Evolutionary conservation across 2,329 filamentous ascomycete species (phyloP), one percentile per base, ranked within the genome.

Genomic region (Alternaria arborescens): DNA sequence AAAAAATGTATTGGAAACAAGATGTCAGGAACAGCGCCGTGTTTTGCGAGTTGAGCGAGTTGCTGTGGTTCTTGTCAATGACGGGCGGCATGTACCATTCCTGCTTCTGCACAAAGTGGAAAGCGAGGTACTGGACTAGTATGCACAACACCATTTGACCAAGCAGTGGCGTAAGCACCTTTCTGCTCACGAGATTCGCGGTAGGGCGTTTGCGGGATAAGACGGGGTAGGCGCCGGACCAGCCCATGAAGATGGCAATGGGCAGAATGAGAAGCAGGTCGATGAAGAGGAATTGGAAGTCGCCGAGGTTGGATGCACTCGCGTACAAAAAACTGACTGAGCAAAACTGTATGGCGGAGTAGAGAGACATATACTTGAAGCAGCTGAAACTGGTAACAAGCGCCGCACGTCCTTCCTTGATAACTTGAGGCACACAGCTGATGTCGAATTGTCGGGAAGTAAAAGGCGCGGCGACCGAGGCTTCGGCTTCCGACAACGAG

Each of bases 281-380:
- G 73, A 99, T 98, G 79, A 94, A 98, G 4, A 99, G 85, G 77
- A 97, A 99, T 84, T 98, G 95, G 75, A 99, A 98, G 78, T 99
- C 95, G 51, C 95, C 96, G 6, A 99, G 83, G 75, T 99, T 99
- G 8, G 92, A 97, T 11, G 91, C 96, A 8, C 89, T 93, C 7
- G 93, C 92, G 78, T 99, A 99, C 16, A 99, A 85, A 76, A 99
- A 97, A 84, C 91, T 97, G 73, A 99, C 96, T 1, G 92, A 93
- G 8, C 93, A 97, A 82, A 99, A 99, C 78, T 99, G 95, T 67
- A 99, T 99, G n/a, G 95, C 94, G 3, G 94, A 98, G 82, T 99
- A 99, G 67, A 99, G 81, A 71, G 92, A 96, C 96, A 99, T 99
- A 81, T 97, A 99, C 82, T 98, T 99, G 86, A 99, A 99, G 82